Evolutionary conservation across 495 filamentous ascomycete species (phyloP).

Genomic region (Tricharina praecox): DNA sequence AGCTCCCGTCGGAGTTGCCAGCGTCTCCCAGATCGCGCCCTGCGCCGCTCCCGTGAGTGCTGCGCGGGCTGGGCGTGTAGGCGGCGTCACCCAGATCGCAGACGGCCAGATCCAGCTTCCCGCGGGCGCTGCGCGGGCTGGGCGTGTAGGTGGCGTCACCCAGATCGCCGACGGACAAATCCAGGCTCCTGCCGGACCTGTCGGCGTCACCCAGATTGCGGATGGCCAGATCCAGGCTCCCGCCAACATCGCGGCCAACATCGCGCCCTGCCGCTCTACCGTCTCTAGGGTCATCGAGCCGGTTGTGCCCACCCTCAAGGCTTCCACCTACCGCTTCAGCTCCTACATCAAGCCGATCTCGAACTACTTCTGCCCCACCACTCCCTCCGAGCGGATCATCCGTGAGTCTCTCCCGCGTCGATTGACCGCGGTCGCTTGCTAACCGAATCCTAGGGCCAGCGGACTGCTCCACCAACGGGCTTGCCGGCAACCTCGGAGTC

Average conservation of each 20-base stretch:
- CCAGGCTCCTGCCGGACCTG: constrained; percentile 20
- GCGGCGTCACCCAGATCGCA: too few relatives aligned
- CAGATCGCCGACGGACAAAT: too few relatives aligned
- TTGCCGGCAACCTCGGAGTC: neutral
- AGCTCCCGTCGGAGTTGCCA: too few relatives aligned
- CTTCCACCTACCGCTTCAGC: neutral
- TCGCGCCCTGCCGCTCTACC: neutral
- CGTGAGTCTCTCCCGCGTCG: neutral
- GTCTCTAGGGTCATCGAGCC: neutral
- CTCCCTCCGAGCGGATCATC: neutral
- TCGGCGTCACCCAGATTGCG: constrained; percentile 18
- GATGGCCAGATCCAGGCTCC: constrained; percentile 28
- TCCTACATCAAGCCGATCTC: neutral
- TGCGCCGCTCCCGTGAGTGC: too few relatives aligned
- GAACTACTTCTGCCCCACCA: neutral
- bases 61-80: too few relatives aligned
- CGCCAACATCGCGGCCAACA: neutral
- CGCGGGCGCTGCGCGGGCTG: too few relatives aligned
- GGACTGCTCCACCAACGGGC: neutral
- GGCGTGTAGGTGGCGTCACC: too few relatives aligned
- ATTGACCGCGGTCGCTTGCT: too few relatives aligned
- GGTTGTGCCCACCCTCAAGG: neutral
- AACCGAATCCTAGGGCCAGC: too few relatives aligned
- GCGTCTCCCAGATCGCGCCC: too few relatives aligned
- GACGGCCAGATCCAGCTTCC: too few relatives aligned